Evolutionary conservation across 2,329 filamentous ascomycete species (phyloP), one percentile per base, ranked within the genome.

Genomic region (Huntiella abstrusa): DNA sequence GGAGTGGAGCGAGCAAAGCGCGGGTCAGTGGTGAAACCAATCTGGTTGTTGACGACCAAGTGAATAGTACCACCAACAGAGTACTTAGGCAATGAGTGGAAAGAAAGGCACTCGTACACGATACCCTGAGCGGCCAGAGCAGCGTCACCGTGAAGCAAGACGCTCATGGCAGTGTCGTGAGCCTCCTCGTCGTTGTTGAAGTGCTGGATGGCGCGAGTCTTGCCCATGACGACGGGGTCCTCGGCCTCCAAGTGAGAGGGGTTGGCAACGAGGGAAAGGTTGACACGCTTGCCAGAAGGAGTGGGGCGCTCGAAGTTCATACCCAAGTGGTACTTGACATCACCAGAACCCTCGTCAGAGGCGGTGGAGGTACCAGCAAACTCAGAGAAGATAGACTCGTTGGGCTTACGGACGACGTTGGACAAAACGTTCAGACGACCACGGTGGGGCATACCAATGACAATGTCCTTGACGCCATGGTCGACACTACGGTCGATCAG

Each of bases 231-330:
- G 52, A 98, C 91, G 6, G 91, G 91, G 61, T 98, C 91, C 65
- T 98, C 91, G 43, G 91, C 91, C 67, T 98, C 91, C 58, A 98
- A 69, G 71, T 98, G 91, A 48, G 91, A 98, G 35, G 91, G 91
- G 64, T 98, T 98, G 66, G 91, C 91, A 51, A 98, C 91, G 43
- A 98, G 77, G 51, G 91, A 98, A 46, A 98, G 77, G 69, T 98
- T 91, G n/a, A 98, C 91, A 53, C 91, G 91, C 75, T 96, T 96
- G 57, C 91, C 91, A 38, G 88, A 96, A 49, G 91, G 91, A 7
- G 91, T 98, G 46, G 91, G 91, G 52, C 91, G 85, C 70, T 98
- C 91, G 55, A 98, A 98, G 71, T 98, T 98, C 91, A 98, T 98
- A 60, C 91, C 91, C 58, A 98, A 70, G 69, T 98, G 91, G 69